Base-by-base conservation (phyloP, 805 yeast species). In the Metschnikowia colocasiae region DNA sequence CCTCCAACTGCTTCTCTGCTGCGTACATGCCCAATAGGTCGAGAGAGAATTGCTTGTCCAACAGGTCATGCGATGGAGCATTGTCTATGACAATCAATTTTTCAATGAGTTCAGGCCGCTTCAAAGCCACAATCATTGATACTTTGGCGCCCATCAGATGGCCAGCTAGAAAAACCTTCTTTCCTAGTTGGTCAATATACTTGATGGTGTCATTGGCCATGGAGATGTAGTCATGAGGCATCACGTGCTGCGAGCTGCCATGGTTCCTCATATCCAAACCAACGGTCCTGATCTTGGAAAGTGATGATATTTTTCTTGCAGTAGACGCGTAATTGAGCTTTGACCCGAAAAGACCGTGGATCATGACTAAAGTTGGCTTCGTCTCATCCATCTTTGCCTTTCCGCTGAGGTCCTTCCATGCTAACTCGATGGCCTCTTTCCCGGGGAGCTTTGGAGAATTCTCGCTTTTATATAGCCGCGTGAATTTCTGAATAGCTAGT, bases 121-220 rank as follows among this genome's bases (percentile, higher is more conserved):
- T 55, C 29, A 81, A 57, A 0, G 78, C 62, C 1, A 71, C 68
- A 40, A 73, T 46, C 75, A 81, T 72, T 0, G 78, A 79, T 1
- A 76, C 72, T 55, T 79, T 80, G 3, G 82, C 85, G 1, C 87
- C 87, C 79, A 81, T 74, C 16, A 83, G 79, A 56, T 77, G 83
- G 0, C 86, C 85, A 18, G 71, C 62, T 23, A 68, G 52, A 2
- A 65, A 48, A 16, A 54, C 60, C 8, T 47, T 46, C 4, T 55
- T 38, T 8, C 47, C 38, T 55, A 62, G 54, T 0, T 48, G 18
- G 30, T 64, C 52, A 2, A 78, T 51, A 43, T 70, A 70, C 33
- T 58, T 53, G 3, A 65, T 56, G 3, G 78, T 64, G 56, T 79
- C 84, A 3, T 58, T 49, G 1, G 76, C 71, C 65, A 78, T 56